Percentiles rank a stretch among this genome's conserved stretches.
Conservation (phyloP, 1,139 yeast species). For the Waltiozyma sp. region DNA sequence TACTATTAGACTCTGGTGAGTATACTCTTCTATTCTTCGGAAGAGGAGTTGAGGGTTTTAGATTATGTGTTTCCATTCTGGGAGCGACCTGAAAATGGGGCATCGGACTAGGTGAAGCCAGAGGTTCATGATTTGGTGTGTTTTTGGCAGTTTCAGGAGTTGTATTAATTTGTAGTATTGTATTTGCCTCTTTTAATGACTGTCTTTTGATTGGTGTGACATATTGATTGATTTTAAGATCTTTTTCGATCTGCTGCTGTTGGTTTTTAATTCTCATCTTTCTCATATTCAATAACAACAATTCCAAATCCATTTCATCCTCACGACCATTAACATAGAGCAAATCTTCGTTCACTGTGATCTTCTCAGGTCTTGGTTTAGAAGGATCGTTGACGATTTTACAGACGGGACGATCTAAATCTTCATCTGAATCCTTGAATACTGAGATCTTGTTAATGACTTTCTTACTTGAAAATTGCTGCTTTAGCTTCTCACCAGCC, state of each 20-base stretch:
- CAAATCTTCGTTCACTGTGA: slow-evolving; percentile 50
- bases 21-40: not conserved
- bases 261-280: slow-evolving; percentile 13
- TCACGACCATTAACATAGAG: slow-evolving; percentile 31
- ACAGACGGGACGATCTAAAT: slow-evolving; percentile 24
- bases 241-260: slow-evolving; percentile 1
- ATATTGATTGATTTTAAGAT: not conserved
- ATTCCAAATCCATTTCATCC: slow-evolving; percentile 40
- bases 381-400: slow-evolving; percentile 46
- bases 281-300: slow-evolving; percentile 42
- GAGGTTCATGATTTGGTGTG: not conserved
- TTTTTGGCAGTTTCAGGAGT: not conserved
- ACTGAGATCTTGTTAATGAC: slow-evolving; percentile 26
- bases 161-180: not conserved
- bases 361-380: slow-evolving; percentile 45
- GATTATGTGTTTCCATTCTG: not conserved
- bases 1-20: not conserved
- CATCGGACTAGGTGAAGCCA: not conserved
- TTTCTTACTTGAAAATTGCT: slow-evolving; percentile 17
- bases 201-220: not conserved
- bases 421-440: slow-evolving; percentile 33
- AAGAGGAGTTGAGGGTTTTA: not conserved
- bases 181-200: not conserved
- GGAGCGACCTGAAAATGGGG: not conserved
- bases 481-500: slow-evolving; percentile 50